phyloP scores from a whole-genome alignment of 1,139 yeast species.

The Blastobotrys malaysiensis region DNA sequence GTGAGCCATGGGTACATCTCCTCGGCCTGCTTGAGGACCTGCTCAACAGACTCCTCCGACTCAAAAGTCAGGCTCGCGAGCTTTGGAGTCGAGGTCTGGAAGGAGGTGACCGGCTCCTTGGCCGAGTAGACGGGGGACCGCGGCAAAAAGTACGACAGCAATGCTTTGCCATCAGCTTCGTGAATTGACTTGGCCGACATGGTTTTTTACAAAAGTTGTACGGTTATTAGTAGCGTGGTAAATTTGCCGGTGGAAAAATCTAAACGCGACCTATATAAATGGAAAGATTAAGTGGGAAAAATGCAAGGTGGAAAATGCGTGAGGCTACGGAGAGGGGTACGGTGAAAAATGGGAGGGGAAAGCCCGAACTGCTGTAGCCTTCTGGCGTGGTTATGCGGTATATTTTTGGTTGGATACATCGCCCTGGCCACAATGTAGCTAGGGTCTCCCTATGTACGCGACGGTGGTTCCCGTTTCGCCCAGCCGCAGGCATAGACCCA shows the following conservation, averaged over 20 bases:
- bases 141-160: constrained; percentile 40
- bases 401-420: background rate
- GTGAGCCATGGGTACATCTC: constrained; percentile 39
- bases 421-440: too few species aligned
- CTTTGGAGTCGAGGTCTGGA: constrained; percentile 37
- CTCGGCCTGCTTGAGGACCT: constrained; percentile 37
- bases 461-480: background rate
- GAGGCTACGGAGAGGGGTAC: background rate
- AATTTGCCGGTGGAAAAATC: too few species aligned
- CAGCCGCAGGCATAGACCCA: background rate
- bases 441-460: background rate
- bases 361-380: background rate
- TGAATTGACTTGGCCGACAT: constrained; percentile 44
- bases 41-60: constrained; percentile 28
- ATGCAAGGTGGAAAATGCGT: background rate
- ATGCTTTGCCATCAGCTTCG: constrained; percentile 45
- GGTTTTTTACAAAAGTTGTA: too few species aligned
- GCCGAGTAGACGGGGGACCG: constrained; percentile 36
- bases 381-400: background rate
- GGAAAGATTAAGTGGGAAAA: background rate
- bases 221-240: constrained; percentile 24
- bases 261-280: too few species aligned
- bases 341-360: background rate
- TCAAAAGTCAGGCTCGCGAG: constrained; percentile 37
- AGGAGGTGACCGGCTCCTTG: constrained; percentile 33